These are phyloP conservation scores for Cercospora brassicicola DNA, from an alignment of 2,329 filamentous ascomycete species.

Conservation along the genomic window DNA sequence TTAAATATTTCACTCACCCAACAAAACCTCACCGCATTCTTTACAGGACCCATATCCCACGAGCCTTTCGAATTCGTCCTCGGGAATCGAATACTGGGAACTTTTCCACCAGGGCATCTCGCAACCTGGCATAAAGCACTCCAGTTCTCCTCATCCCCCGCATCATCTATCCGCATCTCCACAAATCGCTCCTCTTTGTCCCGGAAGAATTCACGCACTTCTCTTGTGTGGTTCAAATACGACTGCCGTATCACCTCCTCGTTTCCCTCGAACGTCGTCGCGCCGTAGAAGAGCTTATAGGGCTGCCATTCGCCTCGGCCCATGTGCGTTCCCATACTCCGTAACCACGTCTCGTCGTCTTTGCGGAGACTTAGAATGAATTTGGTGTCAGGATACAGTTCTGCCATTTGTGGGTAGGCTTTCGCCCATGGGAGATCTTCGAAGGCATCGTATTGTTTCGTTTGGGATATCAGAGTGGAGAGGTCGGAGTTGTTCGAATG, in stretches of 20 bases:
- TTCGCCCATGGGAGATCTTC: conserved; percentile 37
- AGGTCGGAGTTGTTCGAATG: conserved; percentile 24
- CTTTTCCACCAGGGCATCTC: conserved; percentile 22
- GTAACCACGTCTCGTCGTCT: conserved; percentile 36
- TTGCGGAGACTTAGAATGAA: conserved; percentile 35
- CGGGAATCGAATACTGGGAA: conserved; percentile 25
- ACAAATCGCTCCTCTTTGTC: conserved; percentile 26
- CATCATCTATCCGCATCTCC: conserved; percentile 30
- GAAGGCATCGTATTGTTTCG: conserved; percentile 35
- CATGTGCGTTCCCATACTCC: conserved; percentile 34
- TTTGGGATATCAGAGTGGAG: conserved; percentile 28
- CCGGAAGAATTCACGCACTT: conserved; percentile 29
- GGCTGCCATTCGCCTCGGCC: conserved; percentile 32
- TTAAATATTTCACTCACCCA: neutral
- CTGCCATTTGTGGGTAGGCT: conserved; percentile 35
- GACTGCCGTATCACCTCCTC: conserved; percentile 30
- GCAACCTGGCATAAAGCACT: conserved; percentile 27
- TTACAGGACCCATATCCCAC: conserved; percentile 31
- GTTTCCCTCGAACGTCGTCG: conserved; percentile 27
- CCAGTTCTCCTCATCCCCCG: conserved; percentile 31
- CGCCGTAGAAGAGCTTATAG: conserved; percentile 31
- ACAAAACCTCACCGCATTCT: conserved; percentile 27
- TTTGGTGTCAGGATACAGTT: conserved; percentile 33
- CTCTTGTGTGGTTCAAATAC: conserved; percentile 29
- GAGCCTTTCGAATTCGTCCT: conserved; percentile 33